Evolutionary conservation across 345 rosid genomes (phyloP).

Genomic region (Brassica incana): DNA sequence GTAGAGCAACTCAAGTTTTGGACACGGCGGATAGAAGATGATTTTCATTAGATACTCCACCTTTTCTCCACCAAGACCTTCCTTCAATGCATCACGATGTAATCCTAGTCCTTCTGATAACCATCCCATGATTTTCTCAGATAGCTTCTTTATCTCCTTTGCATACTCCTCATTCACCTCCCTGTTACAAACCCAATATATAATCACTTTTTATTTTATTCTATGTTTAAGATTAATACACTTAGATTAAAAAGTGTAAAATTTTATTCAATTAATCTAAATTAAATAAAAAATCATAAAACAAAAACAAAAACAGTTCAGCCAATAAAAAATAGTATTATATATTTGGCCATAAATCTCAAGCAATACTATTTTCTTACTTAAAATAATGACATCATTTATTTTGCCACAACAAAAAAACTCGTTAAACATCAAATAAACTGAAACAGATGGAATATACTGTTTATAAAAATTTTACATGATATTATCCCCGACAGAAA

Average conservation of each 20-base stretch:
- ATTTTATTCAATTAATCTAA: too few species aligned
- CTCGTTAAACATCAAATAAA: too few species aligned
- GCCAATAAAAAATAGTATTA: too few species aligned
- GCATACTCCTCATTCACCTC: constrained; percentile 71
- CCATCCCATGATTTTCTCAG: constrained; percentile 45
- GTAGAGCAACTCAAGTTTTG: constrained; percentile 47
- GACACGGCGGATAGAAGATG: constrained; percentile 73
- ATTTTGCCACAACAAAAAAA: too few species aligned
- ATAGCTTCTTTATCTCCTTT: constrained; percentile 43
- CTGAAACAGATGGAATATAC: too few species aligned
- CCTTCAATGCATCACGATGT: constrained; percentile 44
- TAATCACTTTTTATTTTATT: background rate
- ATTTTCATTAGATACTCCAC: constrained; percentile 60
- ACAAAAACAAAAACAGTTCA: background rate
- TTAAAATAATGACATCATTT: too few species aligned
- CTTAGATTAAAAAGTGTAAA: too few species aligned
- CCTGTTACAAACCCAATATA: constrained; percentile 23
- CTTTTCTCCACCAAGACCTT: constrained; percentile 56
- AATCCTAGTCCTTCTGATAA: constrained; percentile 67
- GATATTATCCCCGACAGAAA: too few species aligned
- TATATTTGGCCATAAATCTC: too few species aligned
- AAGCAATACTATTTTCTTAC: too few species aligned
- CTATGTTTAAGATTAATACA: too few species aligned
- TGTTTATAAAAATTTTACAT: too few species aligned
- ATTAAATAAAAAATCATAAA: background rate